Base-by-base conservation (phyloP, 805 yeast species). In the Saccharomycopsis sp. region DNA sequence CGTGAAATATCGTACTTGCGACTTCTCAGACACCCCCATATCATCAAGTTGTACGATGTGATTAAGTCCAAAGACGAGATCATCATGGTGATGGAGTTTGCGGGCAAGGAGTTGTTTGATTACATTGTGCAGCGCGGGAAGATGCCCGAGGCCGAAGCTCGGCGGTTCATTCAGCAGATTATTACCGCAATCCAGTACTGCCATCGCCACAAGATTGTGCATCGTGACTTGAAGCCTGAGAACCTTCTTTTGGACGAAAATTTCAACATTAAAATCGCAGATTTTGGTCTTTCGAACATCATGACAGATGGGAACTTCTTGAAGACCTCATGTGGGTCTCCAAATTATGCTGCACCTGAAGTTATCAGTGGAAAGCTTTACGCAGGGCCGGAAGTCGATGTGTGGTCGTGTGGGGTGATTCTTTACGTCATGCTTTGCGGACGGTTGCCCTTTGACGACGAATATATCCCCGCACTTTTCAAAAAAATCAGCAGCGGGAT, bases 251-350 rank as follows among this genome's bases (percentile, higher is more conserved):
- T 91, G 63, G 97, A 91, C 70, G 97, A 91, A 65, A 83, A 88
- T 61, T 73, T 90, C 65, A 90, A 91, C 69, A 97, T 91, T 54
- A 91, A 91, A 71, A 91, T 91, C 73, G 97, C 97, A 9, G 97
- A 91, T 75, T 91, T 91, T 66, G 97, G 97, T 4, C 77, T 91
- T 50, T 87, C 96, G 34, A 91, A 91, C 70, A 91, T 91, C 64
- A 91, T 91, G 97, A 91, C 97, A n/a, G 97, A 91, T 72, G 97
- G 97, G 59, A 91, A 91, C 70, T 91, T 91, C 70, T 77, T 91
- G 67, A 91, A 91, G 69, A 91, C 97, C 1, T 83, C 91, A 65
- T 91, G 97, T 74, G 97, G 97, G 3, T 87, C 95, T 9, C 97
- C 97, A 55, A 91, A 91, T 69, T 91, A 91, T 70, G 97, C 97